Base-by-base conservation (phyloP, 1,284 basidiomycete species). In the Abortiporus biennis region DNA sequence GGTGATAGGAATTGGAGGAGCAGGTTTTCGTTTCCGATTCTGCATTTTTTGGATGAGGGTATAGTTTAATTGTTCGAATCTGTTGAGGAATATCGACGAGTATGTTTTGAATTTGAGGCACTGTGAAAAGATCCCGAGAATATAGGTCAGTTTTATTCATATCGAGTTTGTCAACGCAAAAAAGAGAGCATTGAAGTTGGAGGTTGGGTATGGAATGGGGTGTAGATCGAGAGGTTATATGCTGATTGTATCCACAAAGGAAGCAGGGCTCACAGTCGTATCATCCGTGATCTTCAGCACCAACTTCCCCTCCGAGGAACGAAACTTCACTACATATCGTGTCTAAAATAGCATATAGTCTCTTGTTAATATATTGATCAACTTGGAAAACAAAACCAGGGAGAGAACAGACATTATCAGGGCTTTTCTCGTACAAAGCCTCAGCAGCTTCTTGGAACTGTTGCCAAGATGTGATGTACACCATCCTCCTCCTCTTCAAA, bases 31-130 rank as follows among this genome's bases (percentile, higher is more conserved):
- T 33, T 62, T 66, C 34, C 55, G 61, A 54, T 90, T 89, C 57
- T 80, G 82, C 83, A 92, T 92, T 62, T 84, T 85, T 53, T 81
- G 76, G 70, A 87, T 86, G 42, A 92, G 66, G 4, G 81, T 75
- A 40, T 86, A 74, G 60, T 93, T 96, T 51, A 97, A 75, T 3
- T 84, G 74, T 64, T 97, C 93, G 65, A 97, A 95, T 51, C 93
- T 84, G 68, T 95, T 94, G 50, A 97, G 79, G 65, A 92, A 92
- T 58, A 94, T 84, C 35, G 89, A 89, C 1, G 91, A 94, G 54
- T 85, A 81, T 1, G 93, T 94, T 62, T 92, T 91, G 73, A 93
- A 97, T 64, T 93, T 95, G 57, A 96, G 71, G 61, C 91, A 93
- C 92, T 95, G 60, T 11, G 41, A 15, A 16, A 9, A 38, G 19